Evolutionary conservation across 768 basidiomycete species (phyloP), one percentile per base, ranked within the genome.

Genomic region (Leccinum rimulosum): DNA sequence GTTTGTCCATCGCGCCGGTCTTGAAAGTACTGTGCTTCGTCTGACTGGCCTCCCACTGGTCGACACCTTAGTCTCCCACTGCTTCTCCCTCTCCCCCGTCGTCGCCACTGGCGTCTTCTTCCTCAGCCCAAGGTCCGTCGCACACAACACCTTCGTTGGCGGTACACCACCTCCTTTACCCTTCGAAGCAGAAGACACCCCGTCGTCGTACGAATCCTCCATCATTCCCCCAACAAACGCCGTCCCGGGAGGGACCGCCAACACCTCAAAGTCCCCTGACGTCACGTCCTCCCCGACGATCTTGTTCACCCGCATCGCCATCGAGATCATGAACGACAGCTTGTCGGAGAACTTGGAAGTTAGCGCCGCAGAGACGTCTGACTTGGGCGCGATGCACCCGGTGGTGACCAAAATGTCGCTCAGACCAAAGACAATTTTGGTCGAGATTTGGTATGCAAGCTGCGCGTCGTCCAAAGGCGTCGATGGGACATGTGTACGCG

Each of bases 21-120:
- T 85, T 89, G 77, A 98, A 92, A 14, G 91, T 89, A 66, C 93
- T 93, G 68, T 93, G 88, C 56, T 83, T 81, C 27, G 94, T 91
- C 75, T 99, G 97, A 74, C 84, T 83, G 50, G 88, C 88, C 75
- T 99, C 97, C 94, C 95, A 99, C 72, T 95, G 93, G 74, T 99
- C 97, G 57, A 98, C 85, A 73, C 61, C 63, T 66, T 76, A 8
- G 61, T 66, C 36, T 71, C 75, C 72, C 67, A 68, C 56, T 63
- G 68, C 43, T 64, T 67, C 17, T 74, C 68, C 28, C 63, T 67
- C 17, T 74, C 68, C 25, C 69, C 66, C 17, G 62, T 65, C 66
- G 30, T 66, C 15, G 49, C 64, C 10, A 68, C 30, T 25, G 63
- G 70, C 52, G 68, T 66, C 60, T 63, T 67, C 61, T 75, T 71